phyloP scores from a whole-genome alignment of 345 rosid genomes.

The Euphorbia lathyris region DNA sequence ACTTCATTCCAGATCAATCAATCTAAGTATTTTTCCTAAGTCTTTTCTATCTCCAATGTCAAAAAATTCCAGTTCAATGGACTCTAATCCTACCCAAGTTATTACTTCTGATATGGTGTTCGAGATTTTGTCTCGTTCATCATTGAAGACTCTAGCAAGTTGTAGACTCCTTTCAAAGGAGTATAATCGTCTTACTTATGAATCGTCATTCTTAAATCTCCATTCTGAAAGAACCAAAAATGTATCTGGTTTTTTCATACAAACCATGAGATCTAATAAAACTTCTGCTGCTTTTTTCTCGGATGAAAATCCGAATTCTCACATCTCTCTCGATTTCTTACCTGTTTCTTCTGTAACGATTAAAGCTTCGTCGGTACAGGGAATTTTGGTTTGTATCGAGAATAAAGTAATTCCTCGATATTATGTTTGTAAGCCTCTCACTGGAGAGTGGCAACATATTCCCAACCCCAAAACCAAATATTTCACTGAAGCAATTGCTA shows the following conservation, averaged over 20 bases:
- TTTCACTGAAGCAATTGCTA: background rate
- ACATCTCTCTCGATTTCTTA: no score
- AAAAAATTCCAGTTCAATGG: no score
- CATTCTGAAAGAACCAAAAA: no score
- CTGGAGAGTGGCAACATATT: conserved; percentile 14
- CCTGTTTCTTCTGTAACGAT: no score
- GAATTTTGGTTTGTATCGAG: background rate
- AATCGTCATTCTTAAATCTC: no score
- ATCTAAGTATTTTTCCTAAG: no score
- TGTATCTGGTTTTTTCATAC: no score
- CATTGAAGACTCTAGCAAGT: background rate
- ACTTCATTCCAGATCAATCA: no score
- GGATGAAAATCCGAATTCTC: background rate
- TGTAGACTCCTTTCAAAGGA: conserved; percentile 11
- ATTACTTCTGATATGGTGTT: background rate
- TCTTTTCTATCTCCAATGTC: no score
- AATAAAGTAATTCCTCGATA: background rate
- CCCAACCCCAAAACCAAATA: conserved; percentile 18
- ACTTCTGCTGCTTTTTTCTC: background rate
- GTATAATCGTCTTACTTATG: no score
- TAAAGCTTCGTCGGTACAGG: no score
- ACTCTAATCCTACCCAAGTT: no score
- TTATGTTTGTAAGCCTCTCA: conserved; percentile 32
- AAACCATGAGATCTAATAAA: background rate
- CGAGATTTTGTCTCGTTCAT: conserved; percentile 9